Evolutionary conservation across 208 protist species (phyloP), one percentile per base, ranked within the genome.

Genomic region (Herpetomonas tarakana): DNA sequence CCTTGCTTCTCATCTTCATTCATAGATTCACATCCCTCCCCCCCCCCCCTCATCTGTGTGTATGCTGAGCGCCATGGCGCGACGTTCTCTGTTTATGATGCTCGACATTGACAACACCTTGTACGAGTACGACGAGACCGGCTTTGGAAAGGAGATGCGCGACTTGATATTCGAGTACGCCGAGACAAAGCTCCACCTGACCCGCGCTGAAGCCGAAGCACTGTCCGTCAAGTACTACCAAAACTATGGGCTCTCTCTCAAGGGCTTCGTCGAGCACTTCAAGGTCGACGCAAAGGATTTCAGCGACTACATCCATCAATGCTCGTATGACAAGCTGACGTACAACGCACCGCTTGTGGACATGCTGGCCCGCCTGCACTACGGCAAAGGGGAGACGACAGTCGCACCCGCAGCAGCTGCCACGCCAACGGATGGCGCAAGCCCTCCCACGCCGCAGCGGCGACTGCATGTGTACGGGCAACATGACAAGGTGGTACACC

Each of bases 101-200:
- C 38, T 93, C 22, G 87, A 93, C 54, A 85, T 93, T 50, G 81
- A 91, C 63, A 89, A 93, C 61, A 93, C 74, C 11, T 66, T 93
- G 18, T 91, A 91, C 73, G 49, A 70, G 47, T 86, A 80, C 65
- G 61, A 41, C 22, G 76, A 78, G 26, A 88, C 78, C 0, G 64
- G 69, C 27, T 76, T 91, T 46, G 46, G 65, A 24, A 18, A 60
- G 0, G 73, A 84, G 53, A 88, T 93, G 81, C 77, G 72, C 47
- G 61, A 70, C 24, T 66, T 58, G 29, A 86, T 91, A 22, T 74
- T 71, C 31, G 62, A 74, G 27, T 88, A 70, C 61, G 70, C 76
- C 19, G 35, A 41, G 11, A 47, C 71, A 26, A 58, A 63, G 21
- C 30, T 86, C 1, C 47, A 72, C 51, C 35, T 84, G 4, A 56